phyloP scores from a whole-genome alignment of 164 flowering plant species.

The Stephania cephalantha region DNA sequence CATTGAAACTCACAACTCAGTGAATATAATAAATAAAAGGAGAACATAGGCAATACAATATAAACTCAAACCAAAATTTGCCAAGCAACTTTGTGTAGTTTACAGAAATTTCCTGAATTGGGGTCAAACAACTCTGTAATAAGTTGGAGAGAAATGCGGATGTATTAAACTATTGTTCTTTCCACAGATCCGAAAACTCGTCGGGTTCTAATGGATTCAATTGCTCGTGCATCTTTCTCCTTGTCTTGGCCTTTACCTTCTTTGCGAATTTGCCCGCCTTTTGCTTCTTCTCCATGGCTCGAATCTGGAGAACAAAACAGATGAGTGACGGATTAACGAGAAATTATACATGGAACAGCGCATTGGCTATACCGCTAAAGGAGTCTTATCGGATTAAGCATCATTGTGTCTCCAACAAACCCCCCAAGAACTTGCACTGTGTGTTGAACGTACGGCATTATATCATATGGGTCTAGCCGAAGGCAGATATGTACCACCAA shows the following conservation, averaged over 20 bases:
- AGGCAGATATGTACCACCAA: too few relatives aligned
- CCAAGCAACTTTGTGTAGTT: neutral
- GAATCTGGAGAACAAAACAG: constrained; percentile 38
- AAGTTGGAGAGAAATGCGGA: neutral
- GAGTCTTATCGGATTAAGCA: too few relatives aligned
- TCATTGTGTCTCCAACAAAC: too few relatives aligned
- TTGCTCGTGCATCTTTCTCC: constrained; percentile 77
- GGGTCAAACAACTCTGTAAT: neutral
- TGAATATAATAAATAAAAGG: too few relatives aligned
- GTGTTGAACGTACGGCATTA: too few relatives aligned
- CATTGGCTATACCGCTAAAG: too few relatives aligned
- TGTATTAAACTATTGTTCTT: constrained; percentile 25
- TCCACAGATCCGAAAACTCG: constrained; percentile 88
- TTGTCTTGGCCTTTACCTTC: constrained; percentile 91
- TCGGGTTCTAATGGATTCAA: constrained; percentile 72
- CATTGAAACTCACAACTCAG: too few relatives aligned
- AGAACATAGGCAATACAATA: neutral
- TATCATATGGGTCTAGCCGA: too few relatives aligned
- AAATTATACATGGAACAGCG: too few relatives aligned
- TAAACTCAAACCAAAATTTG: neutral
- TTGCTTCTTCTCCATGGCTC: constrained; percentile 68
- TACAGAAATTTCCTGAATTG: neutral
- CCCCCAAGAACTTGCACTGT: too few relatives aligned
- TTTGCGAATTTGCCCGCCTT: constrained; percentile 80
- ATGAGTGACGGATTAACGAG: too few relatives aligned